Evolutionary conservation across 768 basidiomycete species (phyloP), one percentile per base, ranked within the genome.

Genomic region (Fomitopsis pulvina): DNA sequence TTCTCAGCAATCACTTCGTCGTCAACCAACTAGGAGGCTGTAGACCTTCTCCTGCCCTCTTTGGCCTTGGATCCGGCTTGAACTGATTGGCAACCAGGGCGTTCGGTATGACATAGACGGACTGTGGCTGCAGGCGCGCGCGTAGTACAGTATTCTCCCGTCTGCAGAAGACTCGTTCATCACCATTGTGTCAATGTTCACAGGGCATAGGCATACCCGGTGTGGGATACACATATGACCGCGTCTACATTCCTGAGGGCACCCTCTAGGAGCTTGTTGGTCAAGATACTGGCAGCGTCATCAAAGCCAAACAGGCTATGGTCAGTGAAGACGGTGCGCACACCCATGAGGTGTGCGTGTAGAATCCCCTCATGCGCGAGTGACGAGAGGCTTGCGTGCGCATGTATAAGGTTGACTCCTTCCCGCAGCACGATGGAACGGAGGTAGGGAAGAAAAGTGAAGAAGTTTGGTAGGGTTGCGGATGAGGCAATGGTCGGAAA

Each of bases 141-240:
- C 96, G 77, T 1, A 99, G 75, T 2, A 94, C 90, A 0, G 94
- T 98, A 55, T 98, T 99, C 69, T 98, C 96, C n/a, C 94, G 91
- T 22, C 95, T 97, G 58, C n/a, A 26, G 18, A n/a, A 24, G 30
- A 32, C 50, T 18, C 26, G 51, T 21, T 34, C 34, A 50, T 14
- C 16, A 16, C 2, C 24, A 21, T 43, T 26, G 27, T 5, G 11
- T 8, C 5, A 27, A 28, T n/a, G 20, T 28, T 44, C 22, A n/a
- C 20, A 29, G 6, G 12, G 3, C 32, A 28, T 20, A 3, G 14
- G 61, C 81, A 47, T 61, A 92, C 95, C 95, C 92, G 0, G 94
- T 97, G 67, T 98, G 88, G 7, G 92, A 95, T 42, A 98, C 96
- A 58, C 93, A 97, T 22, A 98, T 93, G 1, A 89, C 91, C 0